Evolutionary conservation across 2,329 filamentous ascomycete genomes (phyloP), one percentile per base, ranked within the genome.

Genomic region (Monilinia vaccinii-corymbosi): DNA sequence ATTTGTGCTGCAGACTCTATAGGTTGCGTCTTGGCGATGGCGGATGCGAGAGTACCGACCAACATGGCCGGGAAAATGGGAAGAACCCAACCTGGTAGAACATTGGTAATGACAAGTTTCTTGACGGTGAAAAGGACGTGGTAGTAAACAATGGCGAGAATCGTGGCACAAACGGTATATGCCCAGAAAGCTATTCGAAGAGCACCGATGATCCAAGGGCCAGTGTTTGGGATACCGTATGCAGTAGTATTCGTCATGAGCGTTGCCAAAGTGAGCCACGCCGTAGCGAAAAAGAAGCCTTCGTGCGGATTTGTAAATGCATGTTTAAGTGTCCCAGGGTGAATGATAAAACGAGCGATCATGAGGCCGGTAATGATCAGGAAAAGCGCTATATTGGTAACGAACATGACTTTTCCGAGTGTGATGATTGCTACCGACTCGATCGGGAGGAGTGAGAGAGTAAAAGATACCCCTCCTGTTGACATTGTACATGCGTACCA

Each of bases 401-500:
- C 77, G 73, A 87, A 91, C 46, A 91, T 77, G n/a, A 81, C 78
- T 31, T 82, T 77, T 1, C 87, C 88, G 56, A 91, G 87, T 4
- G 81, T 79, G 10, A 75, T 72, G 2, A 91, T 74, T 0, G 86
- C 86, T 0, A 75, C 69, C 66, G 83, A 81, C 10, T 45, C 34
- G 31, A 50, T 14, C 13, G 88, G 87, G 49, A 84, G 81, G 4
- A 80, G 79, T 48, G 78, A 78, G 47, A 92, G 77, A 21, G 90
- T 79, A 8, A 86, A 74, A 0, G 87, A 82, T 1, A 91, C 72
- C 0, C 87, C 87, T 51, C 88, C 88, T 0, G 87, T 89, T 56
- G 85, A 87, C 88, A 91, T 91, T 2, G 86, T 86, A 38, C 83
- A 76, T 3, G 86, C 88, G 72, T 86, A 92, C 87, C 87, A 89